phyloP scores from a whole-genome alignment of 371 early-diverging fungal genomes.

The Rhizomucor miehei region DNA sequence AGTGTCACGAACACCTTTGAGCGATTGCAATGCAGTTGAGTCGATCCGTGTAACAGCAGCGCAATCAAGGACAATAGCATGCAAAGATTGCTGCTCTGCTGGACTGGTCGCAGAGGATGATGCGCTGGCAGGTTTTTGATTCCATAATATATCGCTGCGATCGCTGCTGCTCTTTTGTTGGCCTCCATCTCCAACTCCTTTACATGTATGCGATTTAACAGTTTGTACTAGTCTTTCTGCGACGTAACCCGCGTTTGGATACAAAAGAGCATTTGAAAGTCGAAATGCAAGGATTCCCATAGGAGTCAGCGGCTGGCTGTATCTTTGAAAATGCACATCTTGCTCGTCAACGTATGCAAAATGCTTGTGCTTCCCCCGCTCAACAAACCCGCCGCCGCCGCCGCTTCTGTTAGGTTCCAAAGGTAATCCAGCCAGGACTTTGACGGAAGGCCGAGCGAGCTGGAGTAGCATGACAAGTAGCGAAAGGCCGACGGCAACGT shows the following conservation, averaged over 20 bases:
- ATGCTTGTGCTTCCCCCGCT: background rate
- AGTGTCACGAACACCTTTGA: conserved; percentile 41
- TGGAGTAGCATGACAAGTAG: conserved; percentile 17
- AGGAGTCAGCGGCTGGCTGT: conserved; percentile 1
- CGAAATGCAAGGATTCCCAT: conserved; percentile 17
- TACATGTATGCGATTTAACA: conserved; percentile 12
- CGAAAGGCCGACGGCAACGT: conserved; percentile 20
- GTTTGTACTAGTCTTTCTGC: conserved; percentile 6
- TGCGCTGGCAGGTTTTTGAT: background rate
- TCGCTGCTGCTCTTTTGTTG: background rate
- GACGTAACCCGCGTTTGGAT: conserved; percentile 21
- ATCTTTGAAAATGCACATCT: conserved; percentile 12
- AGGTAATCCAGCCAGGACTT: conserved; percentile 7
- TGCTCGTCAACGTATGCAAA: conserved; percentile 19
- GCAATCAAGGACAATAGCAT: conserved; percentile 73
- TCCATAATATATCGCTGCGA: conserved; percentile 4
- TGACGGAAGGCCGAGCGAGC: conserved; percentile 18
- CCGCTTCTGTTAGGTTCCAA: conserved; percentile 2
- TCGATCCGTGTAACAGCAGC: conserved; percentile 69
- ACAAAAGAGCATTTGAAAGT: conserved; percentile 8
- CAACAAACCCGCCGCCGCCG: background rate
- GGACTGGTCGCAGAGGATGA: background rate
- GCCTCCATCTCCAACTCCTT: background rate
- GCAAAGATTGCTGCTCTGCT: conserved; percentile 42
- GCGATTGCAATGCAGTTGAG: conserved; percentile 68